Base-by-base conservation (phyloP, 2,329 filamentous ascomycete species). In the Trichoderma asperellum region DNA sequence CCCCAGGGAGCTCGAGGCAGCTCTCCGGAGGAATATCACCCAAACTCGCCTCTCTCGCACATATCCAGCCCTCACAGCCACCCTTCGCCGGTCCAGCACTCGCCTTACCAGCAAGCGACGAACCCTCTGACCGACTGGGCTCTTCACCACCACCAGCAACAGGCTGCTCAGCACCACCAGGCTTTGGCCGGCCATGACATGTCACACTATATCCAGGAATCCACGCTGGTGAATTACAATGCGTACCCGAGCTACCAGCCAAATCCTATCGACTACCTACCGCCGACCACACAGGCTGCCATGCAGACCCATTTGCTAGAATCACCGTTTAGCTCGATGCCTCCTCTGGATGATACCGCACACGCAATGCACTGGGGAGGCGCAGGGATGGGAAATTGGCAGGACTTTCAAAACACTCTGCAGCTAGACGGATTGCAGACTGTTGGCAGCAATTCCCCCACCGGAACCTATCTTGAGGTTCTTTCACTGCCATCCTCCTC, bases 401-500 rank as follows among this genome's bases (percentile, higher is more conserved):
- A 93, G 72, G 93, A 97, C 76, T 92, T 97, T 75, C 89, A 92
- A 74, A 85, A 87, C 69, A 80, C 77, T 37, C 72, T 83, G 68
- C 83, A 91, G 73, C 86, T 91, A 80, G 82, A 86, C 76, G 79
- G 78, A 10, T 70, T 84, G 34, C 73, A 76, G 35, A 78, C 80
- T 61, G 81, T 83, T 47, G 82, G 82, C 63, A 83, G 82, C 76
- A 81, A 81, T 69, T 83, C 82, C 12, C 82, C 82, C 24, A 83
- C 81, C 2, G 80, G 81, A 56, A 83, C 87, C 71, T 94, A 93
- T 79, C 83, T 97, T 58, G 94, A 97, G 80, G 92, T 97, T 40
- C 83, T 95, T 61, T 97, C 95, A 7, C 83, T 97, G 55, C 87
- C 88, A 29, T 91, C 89, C 68, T 93, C 93, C 2, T 92, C 92